phyloP scores from a whole-genome alignment of 768 basidiomycete genomes.

The Rhizopogon sp. region DNA sequence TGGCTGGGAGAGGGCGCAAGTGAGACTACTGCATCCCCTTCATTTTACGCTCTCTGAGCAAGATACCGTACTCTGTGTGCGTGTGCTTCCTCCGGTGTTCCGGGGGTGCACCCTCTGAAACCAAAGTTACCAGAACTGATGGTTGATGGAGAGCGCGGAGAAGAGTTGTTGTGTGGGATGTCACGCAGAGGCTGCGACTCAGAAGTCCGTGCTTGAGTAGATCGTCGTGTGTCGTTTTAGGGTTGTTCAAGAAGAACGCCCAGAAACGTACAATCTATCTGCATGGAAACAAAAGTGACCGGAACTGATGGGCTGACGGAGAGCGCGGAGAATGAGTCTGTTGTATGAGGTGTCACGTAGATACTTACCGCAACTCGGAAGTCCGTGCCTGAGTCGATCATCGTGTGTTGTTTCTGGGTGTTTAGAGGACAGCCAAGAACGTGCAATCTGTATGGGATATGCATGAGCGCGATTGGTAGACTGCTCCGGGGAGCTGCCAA shows the following conservation, averaged over 20 bases:
- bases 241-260: constrained; percentile 3
- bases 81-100: constrained; percentile 7
- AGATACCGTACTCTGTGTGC: constrained; percentile 8
- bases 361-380: too few relatives aligned
- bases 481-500: not conserved
- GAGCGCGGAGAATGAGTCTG: too few relatives aligned
- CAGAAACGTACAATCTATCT: not conserved
- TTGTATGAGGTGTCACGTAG: too few relatives aligned
- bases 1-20: constrained; percentile 3
- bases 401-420: constrained; percentile 5
- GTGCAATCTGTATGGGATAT: constrained; percentile 9
- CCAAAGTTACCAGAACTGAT: constrained; percentile 15
- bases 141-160: constrained; percentile 13
- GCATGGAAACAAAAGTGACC: too few relatives aligned
- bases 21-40: constrained; percentile 6
- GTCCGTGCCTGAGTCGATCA: constrained; percentile 7
- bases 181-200: too few relatives aligned
- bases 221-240: too few relatives aligned
- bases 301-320: too few relatives aligned
- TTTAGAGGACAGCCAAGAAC: constrained; percentile 17
- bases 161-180: constrained; percentile 3
- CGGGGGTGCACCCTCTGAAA: constrained; percentile 6
- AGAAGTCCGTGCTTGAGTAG: too few relatives aligned
- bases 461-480: not conserved
- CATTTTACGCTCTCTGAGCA: constrained; percentile 2